These are phyloP conservation scores for Fusarium sp. DNA, from an alignment of 2,329 filamentous ascomycete genomes.

Conservation along the genomic window DNA sequence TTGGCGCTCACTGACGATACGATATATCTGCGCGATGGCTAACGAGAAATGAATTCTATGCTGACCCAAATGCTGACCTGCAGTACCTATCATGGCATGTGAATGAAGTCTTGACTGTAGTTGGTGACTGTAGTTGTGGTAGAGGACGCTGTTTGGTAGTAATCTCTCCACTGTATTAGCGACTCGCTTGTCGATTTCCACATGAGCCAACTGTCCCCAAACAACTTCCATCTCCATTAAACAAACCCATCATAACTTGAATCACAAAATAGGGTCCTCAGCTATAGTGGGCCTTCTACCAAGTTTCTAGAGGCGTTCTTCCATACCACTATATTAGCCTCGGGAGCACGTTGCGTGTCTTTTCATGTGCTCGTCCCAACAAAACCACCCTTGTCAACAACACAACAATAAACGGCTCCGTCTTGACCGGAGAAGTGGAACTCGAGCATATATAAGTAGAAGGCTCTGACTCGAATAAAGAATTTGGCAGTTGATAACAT, in stretches of 20 bases:
- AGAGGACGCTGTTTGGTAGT: constrained; percentile 6
- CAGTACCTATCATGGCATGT: constrained; percentile 7
- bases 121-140: constrained; percentile 5
- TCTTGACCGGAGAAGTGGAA: constrained; percentile 37
- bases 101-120: constrained; percentile 4
- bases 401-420: constrained; percentile 34
- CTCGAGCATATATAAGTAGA: constrained; percentile 30
- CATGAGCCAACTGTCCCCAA: constrained; percentile 6
- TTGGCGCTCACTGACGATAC: constrained; percentile 35
- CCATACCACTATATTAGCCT: constrained; percentile 37
- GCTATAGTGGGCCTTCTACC: constrained; percentile 40
- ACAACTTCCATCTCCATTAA: constrained; percentile 9
- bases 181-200: constrained; percentile 30
- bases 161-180: constrained; percentile 28
- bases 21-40: constrained; percentile 44
- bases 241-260: constrained; percentile 9
- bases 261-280: constrained; percentile 25
- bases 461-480: background rate
- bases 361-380: constrained; percentile 54
- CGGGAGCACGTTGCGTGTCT: constrained; percentile 40
- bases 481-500: background rate
- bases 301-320: constrained; percentile 31
- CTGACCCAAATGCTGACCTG: constrained; percentile 38
- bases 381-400: constrained; percentile 48
- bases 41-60: constrained; percentile 50